Evolutionary conservation across 176 grass and related monocot genomes (phyloP).

Genomic region (Areca catechu): DNA sequence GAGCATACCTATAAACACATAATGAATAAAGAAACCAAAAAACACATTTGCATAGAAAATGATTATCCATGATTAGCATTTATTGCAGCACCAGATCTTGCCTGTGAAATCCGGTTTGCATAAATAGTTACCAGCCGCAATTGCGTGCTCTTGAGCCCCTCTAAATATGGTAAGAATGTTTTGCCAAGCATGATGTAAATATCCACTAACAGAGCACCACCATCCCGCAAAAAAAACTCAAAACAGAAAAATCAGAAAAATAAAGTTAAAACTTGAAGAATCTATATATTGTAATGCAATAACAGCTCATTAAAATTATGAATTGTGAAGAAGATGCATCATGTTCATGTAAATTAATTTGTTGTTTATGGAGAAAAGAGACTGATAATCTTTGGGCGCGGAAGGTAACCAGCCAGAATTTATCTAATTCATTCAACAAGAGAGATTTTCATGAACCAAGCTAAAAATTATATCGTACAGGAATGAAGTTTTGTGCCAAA

Average conservation of each 20-base stretch:
- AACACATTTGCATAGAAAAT: constrained; percentile 27
- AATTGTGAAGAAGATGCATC: too few species aligned
- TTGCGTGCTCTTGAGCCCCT: constrained; percentile 85
- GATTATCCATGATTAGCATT: constrained; percentile 47
- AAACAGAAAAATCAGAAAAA: not conserved
- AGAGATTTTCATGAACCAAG: too few species aligned
- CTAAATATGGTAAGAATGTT: constrained; percentile 69
- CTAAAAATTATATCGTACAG: too few species aligned
- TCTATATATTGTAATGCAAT: not conserved
- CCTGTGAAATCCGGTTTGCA: constrained; percentile 80
- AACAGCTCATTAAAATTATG: too few species aligned
- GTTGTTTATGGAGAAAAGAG: too few species aligned
- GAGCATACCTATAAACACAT: constrained; percentile 75
- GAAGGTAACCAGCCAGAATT: too few species aligned
- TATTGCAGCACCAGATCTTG: constrained; percentile 48
- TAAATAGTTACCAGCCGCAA: constrained; percentile 85
- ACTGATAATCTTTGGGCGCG: too few species aligned
- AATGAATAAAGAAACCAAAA: constrained; percentile 37
- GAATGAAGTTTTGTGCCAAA: too few species aligned
- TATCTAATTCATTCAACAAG: too few species aligned
- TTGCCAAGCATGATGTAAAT: constrained; percentile 96
- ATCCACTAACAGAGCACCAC: constrained; percentile 97
- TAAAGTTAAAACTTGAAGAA: not conserved
- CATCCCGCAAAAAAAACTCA: constrained; percentile 47
- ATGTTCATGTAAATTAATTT: too few species aligned